Evolutionary conservation across 306 rosid species (phyloP), one percentile per base, ranked within the genome.

Genomic region (Vigna radiata): DNA sequence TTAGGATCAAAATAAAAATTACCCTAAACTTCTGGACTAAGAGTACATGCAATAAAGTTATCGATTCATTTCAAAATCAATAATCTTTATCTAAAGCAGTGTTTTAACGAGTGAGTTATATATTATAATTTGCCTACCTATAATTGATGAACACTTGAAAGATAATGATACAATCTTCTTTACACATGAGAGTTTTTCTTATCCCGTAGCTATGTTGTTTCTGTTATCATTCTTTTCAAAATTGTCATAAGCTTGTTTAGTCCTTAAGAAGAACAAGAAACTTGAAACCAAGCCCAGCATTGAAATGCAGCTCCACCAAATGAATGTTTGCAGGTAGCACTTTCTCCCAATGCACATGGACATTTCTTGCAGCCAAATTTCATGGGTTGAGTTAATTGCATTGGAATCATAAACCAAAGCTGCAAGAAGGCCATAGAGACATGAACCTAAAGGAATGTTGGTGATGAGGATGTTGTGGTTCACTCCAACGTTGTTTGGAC

Each of bases 271-370:
- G 31, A 91, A 89, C 62, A 87, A 65, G 75, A 85, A 70, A 71
- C 97, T 84, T 65, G 93, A 89, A 73, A 56, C 85, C 70, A 91
- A 78, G 25, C 98, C 96, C 19, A 89, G 16, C 13, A 88, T 18
- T 37, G 97, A 89, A 72, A 91, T 84, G 75, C 83, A 83, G 0
- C 85, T 84, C 98, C 98, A 93, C 93, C 89, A 88, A 75, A 93
- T 43, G 72, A 91, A 93, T 8, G 98, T 93, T 71, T 85, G 86
- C 31, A 81, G 14, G 53, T 89, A 93, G 82, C 98, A 93, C 56
- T 87, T 73, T 21, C 85, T 87, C 19, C 96, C 98, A 80, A 88
- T 81, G 80, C 98, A 91, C 83, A 89, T 19, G 11, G 83, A 74
- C 43, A 90, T 83, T 18, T 85, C 88, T 15, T 27, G 81, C 66